Evolutionary conservation across 2,329 filamentous ascomycete species (phyloP).

Genomic region (Aspergillus awamori): DNA sequence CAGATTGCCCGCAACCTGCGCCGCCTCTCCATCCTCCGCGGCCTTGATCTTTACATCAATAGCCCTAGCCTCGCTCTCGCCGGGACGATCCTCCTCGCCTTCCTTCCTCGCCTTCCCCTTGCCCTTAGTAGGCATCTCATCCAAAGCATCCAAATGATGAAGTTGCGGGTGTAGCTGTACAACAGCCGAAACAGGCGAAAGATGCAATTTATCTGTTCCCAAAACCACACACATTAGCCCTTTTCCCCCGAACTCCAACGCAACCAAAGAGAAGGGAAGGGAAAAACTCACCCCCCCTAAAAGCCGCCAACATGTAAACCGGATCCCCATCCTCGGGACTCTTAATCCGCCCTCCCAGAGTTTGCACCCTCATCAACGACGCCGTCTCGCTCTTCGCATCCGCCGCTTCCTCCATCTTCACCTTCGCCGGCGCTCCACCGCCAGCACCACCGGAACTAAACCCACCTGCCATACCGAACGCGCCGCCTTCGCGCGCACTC

Average conservation of each 20-base stretch:
- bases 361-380: constrained; percentile 72
- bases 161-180: constrained; percentile 90
- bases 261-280: not conserved
- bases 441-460: constrained; percentile 54
- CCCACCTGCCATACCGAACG: constrained; percentile 71
- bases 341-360: constrained; percentile 78
- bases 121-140: constrained; percentile 60
- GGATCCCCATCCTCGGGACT: constrained; percentile 70
- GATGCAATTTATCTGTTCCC: constrained; percentile 73
- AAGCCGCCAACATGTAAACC: constrained; percentile 88
- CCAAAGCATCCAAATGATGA: constrained; percentile 84
- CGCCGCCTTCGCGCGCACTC: constrained; percentile 62
- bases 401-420: constrained; percentile 38
- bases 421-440: constrained; percentile 15
- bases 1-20: constrained; percentile 71
- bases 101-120: constrained; percentile 43
- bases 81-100: constrained; percentile 49
- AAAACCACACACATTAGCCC: constrained; percentile 9
- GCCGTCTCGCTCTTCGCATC: constrained; percentile 41
- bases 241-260: not conserved
- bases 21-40: constrained; percentile 66
- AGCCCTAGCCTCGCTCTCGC: constrained; percentile 64
- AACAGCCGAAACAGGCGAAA: constrained; percentile 79
- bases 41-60: constrained; percentile 88
- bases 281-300: constrained; percentile 69